A percentile compares a stretch with the other conserved stretches of the same genome.
Conservation (phyloP, 2,329 filamentous ascomycete genomes). For the Alternaria hordeiaustralica region DNA sequence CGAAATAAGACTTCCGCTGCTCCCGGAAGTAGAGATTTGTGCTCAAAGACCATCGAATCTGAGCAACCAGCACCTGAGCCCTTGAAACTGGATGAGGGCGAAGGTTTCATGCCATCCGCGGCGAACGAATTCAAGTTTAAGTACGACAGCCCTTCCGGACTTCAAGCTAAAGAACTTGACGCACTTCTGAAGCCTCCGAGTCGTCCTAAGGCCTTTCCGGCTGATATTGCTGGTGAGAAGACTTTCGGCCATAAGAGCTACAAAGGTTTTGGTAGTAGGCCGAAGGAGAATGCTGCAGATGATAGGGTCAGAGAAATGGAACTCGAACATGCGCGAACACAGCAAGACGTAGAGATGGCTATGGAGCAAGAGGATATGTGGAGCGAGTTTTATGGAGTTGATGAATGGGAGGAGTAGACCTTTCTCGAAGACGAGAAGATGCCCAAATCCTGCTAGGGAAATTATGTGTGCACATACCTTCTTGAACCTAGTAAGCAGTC, state of each 20-base stretch:
- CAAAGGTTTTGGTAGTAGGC: background rate
- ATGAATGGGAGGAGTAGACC: background rate
- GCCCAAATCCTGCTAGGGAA: too few species aligned
- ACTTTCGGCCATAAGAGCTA: background rate
- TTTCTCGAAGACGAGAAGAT: background rate
- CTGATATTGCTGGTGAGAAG: background rate
- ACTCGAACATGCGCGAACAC: background rate
- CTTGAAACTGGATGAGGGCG: background rate
- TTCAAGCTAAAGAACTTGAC: constrained; percentile 1
- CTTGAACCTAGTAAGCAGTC: background rate
- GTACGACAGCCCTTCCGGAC: constrained; percentile 4
- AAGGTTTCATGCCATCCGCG: constrained; percentile 3
- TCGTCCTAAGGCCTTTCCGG: background rate
- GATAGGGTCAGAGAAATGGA: background rate
- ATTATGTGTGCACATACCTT: background rate
- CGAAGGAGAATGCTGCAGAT: background rate
- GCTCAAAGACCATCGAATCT: background rate
- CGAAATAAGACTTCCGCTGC: background rate
- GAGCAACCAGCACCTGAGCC: background rate
- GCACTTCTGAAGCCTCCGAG: background rate
- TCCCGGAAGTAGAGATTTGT: background rate
- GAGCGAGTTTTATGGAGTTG: background rate
- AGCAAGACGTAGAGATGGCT: background rate
- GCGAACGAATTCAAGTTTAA: constrained; percentile 6
- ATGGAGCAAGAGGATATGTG: background rate